These are phyloP conservation scores for Piromyces finnis DNA, from an alignment of 192 early-diverging fungal genomes.

Conservation along the genomic window DNA sequence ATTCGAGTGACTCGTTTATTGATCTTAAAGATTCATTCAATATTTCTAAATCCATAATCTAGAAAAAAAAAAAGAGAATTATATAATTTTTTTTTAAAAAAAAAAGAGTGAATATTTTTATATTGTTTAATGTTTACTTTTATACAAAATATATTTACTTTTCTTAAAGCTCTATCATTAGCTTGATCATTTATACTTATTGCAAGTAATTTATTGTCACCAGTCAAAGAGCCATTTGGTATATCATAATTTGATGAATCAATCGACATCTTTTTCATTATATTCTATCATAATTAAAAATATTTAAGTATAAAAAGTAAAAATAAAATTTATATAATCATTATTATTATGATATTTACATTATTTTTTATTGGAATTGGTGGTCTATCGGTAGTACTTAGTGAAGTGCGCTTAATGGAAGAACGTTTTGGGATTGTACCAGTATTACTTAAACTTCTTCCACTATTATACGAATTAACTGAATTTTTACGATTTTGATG, in stretches of 20 bases:
- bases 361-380: not conserved
- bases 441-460: not conserved
- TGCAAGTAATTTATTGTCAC: not conserved
- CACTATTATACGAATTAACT: not conserved
- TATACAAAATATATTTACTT: not conserved
- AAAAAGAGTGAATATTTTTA: no score
- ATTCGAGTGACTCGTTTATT: not conserved
- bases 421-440: not conserved
- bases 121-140: no score
- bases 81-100: no score
- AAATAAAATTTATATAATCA: no score
- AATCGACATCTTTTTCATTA: not conserved
- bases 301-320: no score
- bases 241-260: not conserved
- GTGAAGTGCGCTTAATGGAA: not conserved
- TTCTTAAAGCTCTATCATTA: not conserved
- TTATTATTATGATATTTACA: not conserved
- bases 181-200: not conserved
- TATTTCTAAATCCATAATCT: not conserved
- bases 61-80: not conserved
- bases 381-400: not conserved
- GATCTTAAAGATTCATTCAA: not conserved
- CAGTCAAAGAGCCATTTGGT: not conserved
- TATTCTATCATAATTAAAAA: not conserved
- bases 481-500: not conserved